These are phyloP conservation scores for Peniophora sp. DNA, from an alignment of 1,284 basidiomycete species.

Conservation along the genomic window DNA sequence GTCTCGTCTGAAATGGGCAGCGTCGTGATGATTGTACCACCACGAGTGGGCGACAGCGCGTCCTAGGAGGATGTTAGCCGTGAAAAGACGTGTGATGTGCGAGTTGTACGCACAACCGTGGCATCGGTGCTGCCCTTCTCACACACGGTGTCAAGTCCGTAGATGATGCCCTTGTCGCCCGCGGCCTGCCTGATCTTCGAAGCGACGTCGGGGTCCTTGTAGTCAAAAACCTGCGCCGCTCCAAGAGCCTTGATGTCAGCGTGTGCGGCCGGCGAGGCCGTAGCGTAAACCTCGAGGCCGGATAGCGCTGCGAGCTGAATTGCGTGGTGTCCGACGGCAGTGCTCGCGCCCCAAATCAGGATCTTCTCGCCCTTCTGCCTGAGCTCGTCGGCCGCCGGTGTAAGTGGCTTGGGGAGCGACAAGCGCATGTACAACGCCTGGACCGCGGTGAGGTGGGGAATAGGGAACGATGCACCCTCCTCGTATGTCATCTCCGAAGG, in stretches of 20 bases:
- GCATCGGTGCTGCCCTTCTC: constrained; percentile 1
- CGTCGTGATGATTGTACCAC: constrained; percentile 1
- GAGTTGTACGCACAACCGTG: background rate
- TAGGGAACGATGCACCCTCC: constrained; percentile 15
- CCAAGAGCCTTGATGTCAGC: constrained; percentile 31
- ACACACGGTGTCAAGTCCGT: constrained; percentile 5
- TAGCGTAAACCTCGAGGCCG: constrained; percentile 30
- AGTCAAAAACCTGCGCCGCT: constrained; percentile 29
- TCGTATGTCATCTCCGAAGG: constrained; percentile 16
- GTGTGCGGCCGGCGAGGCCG: constrained; percentile 29
- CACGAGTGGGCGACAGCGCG: background rate
- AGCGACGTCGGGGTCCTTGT: constrained; percentile 16
- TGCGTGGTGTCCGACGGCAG: constrained; percentile 32
- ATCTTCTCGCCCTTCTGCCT: constrained; percentile 8
- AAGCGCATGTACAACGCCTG: constrained; percentile 8
- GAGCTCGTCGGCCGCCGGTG: background rate
- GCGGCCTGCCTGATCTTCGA: constrained; percentile 14
- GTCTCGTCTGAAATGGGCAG: constrained; percentile 2
- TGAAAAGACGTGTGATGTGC: background rate
- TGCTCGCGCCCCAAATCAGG: constrained; percentile 33
- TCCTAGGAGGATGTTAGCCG: background rate
- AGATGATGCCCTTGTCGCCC: background rate
- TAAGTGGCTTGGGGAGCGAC: constrained; percentile 5
- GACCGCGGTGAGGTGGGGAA: constrained; percentile 1
- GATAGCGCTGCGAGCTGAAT: constrained; percentile 30